Percentiles rank a stretch among this genome's conserved stretches.
phyloP scores from a whole-genome alignment of 495 filamentous ascomycete genomes.

The Penicillium desertorum region DNA sequence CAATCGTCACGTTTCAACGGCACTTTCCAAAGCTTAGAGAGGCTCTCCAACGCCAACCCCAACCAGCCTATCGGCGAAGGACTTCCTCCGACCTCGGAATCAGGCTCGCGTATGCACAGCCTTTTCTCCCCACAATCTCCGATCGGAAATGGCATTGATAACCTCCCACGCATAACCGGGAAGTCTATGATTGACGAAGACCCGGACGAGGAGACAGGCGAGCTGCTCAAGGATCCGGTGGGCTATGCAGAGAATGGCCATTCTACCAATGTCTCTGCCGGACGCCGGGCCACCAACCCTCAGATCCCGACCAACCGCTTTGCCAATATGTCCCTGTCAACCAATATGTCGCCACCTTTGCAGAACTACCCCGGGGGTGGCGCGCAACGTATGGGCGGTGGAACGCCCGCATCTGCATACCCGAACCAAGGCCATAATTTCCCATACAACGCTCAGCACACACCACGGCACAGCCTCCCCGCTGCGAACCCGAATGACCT shows the following conservation, averaged over 20 bases:
- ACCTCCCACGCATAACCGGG: conserved; percentile 68
- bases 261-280: conserved; percentile 39
- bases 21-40: conserved; percentile 71
- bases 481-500: conserved; percentile 94
- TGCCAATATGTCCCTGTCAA: conserved; percentile 68
- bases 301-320: conserved; percentile 72
- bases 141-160: conserved; percentile 70
- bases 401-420: conserved; percentile 58
- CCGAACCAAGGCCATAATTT: conserved; percentile 56
- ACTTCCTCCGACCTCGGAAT: conserved; percentile 61
- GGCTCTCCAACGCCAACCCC: conserved; percentile 63
- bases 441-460: conserved; percentile 58
- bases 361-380: conserved; percentile 45
- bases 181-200: conserved; percentile 87
- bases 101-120: conserved; percentile 63
- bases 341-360: conserved; percentile 56
- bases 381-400: conserved; percentile 43
- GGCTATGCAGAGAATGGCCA: conserved; percentile 80
- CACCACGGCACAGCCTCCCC: conserved; percentile 70
- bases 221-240: conserved; percentile 79
- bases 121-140: conserved; percentile 84
- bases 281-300: conserved; percentile 71
- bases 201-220: conserved; percentile 79
- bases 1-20: conserved; percentile 77
- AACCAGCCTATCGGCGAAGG: conserved; percentile 51